Evolutionary conservation across 345 rosid species (phyloP), one percentile per base, ranked within the genome.

Genomic region (Arabis hirsuta): DNA sequence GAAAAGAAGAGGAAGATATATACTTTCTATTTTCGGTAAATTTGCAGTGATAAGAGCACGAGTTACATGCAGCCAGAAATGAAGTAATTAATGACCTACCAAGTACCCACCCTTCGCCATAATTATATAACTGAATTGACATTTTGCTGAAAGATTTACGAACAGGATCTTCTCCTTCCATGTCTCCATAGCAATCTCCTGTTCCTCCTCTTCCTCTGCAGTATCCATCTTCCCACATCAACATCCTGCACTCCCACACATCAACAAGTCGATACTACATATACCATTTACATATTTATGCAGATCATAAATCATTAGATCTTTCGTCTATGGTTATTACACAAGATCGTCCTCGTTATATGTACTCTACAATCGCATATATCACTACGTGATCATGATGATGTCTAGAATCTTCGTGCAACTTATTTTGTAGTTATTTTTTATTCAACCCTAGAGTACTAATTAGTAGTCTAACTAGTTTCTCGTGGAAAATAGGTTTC

Each of bases 21-120:
- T 26, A 60, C 44, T 45, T 53, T 74, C 62, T 67, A 60, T 44
- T 32, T 12, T 20, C 44, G 51, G 26, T 19, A 34, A 42, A 20
- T 51, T 60, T 52, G 41, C 39, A 32, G 55, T 6, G 38, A 41
- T 42, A 29, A 50, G 38, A 13, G 32, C 31, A 39, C 27, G 53
- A 31, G 61, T 55, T 61, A 2, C 41, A 36, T 16, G 48, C 47
- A 55, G 9, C 42, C 71, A 69, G 13, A 47, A 73, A 34, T 26
- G 43, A 67, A 73, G 51, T 72, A 82, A 42, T 4, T 77, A 71
- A 81, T 59, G 84, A 90, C 95, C 88, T 88, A 94, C 98, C 97
- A 81, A 93, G 86, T 82, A 94, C 98, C 98, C 98, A 94, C 98
- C 98, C 98, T 94, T 94, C 98, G 86, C 98, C 98, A 84, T 94